Evolutionary conservation across 164 flowering plant species (phyloP).

Genomic region (Euptelea pleiosperma): DNA sequence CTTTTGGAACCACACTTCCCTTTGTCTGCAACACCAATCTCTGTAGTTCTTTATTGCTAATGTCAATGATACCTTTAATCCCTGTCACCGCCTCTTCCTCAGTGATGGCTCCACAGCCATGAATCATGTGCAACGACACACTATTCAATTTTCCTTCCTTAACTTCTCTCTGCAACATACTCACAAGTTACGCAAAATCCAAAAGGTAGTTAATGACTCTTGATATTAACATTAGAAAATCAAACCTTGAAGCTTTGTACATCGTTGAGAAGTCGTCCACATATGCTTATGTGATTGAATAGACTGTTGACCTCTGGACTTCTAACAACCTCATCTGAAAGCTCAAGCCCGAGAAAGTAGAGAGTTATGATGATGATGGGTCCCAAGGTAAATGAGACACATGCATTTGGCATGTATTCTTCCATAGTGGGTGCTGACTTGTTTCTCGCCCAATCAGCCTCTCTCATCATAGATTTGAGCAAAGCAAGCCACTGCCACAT

Average conservation of each 20-base stretch:
- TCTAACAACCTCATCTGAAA: conserved; percentile 23
- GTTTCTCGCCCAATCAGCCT: conserved; percentile 26
- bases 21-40: conserved; percentile 50
- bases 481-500: conserved; percentile 28
- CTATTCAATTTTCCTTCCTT: conserved; percentile 69
- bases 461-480: conserved; percentile 31
- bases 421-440: conserved; percentile 26
- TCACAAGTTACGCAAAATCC: too few relatives aligned
- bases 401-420: conserved; percentile 27
- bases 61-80: conserved; percentile 27
- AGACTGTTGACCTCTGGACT: conserved; percentile 25
- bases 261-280: conserved; percentile 37
- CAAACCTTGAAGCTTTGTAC: conserved; percentile 26
- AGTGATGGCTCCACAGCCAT: conserved; percentile 21
- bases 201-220: too few relatives aligned
- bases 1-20: conserved; percentile 57
- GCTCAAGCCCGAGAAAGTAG: conserved; percentile 28
- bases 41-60: conserved; percentile 54
- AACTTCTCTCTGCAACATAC: conserved; percentile 25
- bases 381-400: conserved; percentile 32
- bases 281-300: conserved; percentile 24
- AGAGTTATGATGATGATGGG: conserved; percentile 32
- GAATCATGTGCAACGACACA: conserved; percentile 46
- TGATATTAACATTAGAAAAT: too few relatives aligned
- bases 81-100: conserved; percentile 45